Conservation (phyloP, 352 stramenopile genomes). For the Phytophthora citrophthora region DNA sequence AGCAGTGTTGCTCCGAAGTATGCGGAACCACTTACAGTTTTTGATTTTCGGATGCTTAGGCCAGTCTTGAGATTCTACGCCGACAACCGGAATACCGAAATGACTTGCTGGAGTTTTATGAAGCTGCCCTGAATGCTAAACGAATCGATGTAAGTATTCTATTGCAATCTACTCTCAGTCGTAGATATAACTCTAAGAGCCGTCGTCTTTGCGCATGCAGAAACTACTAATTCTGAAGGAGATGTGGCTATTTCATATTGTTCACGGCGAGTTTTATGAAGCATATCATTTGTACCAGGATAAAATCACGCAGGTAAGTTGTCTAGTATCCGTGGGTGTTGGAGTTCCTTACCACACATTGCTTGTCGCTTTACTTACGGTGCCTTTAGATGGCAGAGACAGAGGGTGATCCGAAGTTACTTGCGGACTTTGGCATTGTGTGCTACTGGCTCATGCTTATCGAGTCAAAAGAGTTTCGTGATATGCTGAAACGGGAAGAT, state of each 20-base stretch:
- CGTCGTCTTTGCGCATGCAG: conserved; percentile 36
- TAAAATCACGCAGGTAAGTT: conserved; percentile 66
- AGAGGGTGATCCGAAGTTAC: conserved; percentile 61
- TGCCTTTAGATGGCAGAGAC: conserved; percentile 39
- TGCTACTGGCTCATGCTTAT: conserved; percentile 88
- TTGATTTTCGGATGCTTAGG: conserved; percentile 34
- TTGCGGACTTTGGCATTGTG: conserved; percentile 77
- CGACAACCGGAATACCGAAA: conserved; percentile 55
- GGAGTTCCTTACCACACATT: neutral
- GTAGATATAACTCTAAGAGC: neutral
- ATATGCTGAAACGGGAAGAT: conserved; percentile 47
- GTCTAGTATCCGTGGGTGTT: neutral
- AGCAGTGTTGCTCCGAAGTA: neutral
- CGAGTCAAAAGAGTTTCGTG: conserved; percentile 71
- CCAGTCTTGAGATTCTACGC: conserved; percentile 80
- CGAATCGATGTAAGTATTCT: conserved; percentile 54
- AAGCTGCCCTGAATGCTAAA: conserved; percentile 45
- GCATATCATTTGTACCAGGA: conserved; percentile 81
- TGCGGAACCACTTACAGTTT: neutral
- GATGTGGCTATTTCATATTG: conserved; percentile 72
- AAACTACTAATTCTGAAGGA: conserved; percentile 76
- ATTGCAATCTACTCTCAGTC: neutral
- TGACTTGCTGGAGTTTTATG: conserved; percentile 65
- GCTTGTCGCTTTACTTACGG: neutral
- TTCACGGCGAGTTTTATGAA: conserved; percentile 81